phyloP scores from a whole-genome alignment of 2,329 filamentous ascomycete genomes.

The Aspergillus ustus region DNA sequence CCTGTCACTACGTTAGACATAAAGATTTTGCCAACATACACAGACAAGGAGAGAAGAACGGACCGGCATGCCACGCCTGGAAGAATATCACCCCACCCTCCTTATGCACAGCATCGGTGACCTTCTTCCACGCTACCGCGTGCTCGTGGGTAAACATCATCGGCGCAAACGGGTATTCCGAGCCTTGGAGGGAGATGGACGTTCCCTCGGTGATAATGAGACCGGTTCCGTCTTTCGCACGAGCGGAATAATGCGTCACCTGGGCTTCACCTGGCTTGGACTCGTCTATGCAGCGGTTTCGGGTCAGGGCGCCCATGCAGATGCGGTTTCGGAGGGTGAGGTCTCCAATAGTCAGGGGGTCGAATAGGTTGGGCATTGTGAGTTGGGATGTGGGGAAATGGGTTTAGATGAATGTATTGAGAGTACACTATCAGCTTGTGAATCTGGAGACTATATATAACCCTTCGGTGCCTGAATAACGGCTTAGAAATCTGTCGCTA shows the following conservation, averaged over 20 bases:
- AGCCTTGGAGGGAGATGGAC: constrained; percentile 26
- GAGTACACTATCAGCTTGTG: no score
- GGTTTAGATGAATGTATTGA: no score
- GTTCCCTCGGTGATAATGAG: constrained; percentile 31
- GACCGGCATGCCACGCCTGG: constrained; percentile 29
- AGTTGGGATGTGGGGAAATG: no score
- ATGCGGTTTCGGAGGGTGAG: constrained; percentile 23
- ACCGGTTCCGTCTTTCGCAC: constrained; percentile 27
- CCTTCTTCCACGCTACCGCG: constrained; percentile 26
- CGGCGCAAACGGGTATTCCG: constrained; percentile 28
- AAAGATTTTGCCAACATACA: no score
- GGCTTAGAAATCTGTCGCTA: no score
- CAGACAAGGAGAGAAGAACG: no score
- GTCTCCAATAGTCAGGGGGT: neutral
- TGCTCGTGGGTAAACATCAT: constrained; percentile 27
- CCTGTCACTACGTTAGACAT: constrained; percentile 8
- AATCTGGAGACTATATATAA: no score
- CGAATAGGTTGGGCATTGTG: neutral
- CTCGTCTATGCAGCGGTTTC: constrained; percentile 30
- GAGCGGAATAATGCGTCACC: constrained; percentile 25
- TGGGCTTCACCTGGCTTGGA: constrained; percentile 24
- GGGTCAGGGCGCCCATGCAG: constrained; percentile 33
- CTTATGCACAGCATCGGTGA: constrained; percentile 28
- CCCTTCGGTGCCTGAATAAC: no score
- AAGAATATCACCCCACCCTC: constrained; percentile 29